Percentiles rank a stretch among this genome's conserved stretches.
Evolutionary conservation across 306 rosid genomes (phyloP).

Genomic region (Dryas drummondii): DNA sequence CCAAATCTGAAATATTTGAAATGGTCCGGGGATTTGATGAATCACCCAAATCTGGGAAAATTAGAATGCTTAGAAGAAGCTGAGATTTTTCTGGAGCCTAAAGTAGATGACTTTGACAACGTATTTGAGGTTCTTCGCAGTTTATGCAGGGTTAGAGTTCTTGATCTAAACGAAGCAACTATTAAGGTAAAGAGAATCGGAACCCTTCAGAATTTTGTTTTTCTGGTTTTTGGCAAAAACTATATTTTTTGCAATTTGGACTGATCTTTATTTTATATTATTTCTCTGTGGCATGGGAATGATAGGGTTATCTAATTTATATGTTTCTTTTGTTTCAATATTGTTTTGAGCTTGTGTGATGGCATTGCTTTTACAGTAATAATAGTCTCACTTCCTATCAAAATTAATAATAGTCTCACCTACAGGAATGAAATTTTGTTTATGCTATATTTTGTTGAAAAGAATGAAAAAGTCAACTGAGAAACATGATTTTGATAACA

Average conservation of each 20-base stretch:
- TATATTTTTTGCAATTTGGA: neutral
- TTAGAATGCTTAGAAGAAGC: neutral
- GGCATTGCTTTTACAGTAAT: no score
- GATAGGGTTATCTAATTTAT: neutral
- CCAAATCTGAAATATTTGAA: neutral
- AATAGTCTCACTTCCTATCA: neutral
- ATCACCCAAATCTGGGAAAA: neutral
- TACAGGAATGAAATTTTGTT: neutral
- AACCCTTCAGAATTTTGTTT: no score
- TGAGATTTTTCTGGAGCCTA: neutral
- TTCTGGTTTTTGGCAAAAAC: neutral
- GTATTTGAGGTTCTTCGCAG: neutral
- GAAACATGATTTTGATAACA: neutral
- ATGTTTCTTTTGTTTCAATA: neutral
- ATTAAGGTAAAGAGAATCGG: neutral
- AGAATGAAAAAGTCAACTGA: neutral
- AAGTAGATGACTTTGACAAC: neutral
- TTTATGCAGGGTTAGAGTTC: neutral
- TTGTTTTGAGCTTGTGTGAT: neutral
- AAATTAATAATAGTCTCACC: no score
- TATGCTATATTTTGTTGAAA: neutral
- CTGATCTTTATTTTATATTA: neutral
- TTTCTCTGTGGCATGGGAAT: neutral
- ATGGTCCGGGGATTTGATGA: neutral
- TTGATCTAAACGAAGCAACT: neutral